These are phyloP conservation scores for Stereum hirsutum DNA, from an alignment of 1,284 basidiomycete species.

Conservation along the genomic window DNA sequence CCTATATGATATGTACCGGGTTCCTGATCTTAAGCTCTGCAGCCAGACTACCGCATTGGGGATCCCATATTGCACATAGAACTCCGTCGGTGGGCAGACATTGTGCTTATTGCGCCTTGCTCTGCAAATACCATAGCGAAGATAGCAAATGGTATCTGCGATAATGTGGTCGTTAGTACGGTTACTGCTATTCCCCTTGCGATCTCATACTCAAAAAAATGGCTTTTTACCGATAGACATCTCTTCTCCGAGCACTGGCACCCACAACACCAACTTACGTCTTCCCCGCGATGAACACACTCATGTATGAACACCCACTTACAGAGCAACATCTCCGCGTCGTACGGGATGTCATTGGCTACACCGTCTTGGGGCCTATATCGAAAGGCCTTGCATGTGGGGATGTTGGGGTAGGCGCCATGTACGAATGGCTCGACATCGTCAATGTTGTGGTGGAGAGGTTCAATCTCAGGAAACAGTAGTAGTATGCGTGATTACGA, in stretches of 20 bases:
- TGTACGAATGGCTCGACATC: constrained; percentile 88
- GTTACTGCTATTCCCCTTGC: background rate
- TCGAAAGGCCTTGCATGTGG: constrained; percentile 88
- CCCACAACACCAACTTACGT: constrained; percentile 79
- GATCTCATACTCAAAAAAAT: background rate
- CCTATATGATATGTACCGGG: background rate
- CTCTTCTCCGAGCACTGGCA: constrained; percentile 79
- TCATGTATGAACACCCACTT: constrained; percentile 95
- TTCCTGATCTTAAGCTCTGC: background rate
- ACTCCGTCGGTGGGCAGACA: constrained; percentile 91
- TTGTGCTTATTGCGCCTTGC: constrained; percentile 91
- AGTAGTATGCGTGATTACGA: too few relatives aligned
- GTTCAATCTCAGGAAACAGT: constrained; percentile 29
- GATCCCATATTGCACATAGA: constrained; percentile 97
- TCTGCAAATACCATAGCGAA: constrained; percentile 95
- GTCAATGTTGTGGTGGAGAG: constrained; percentile 56
- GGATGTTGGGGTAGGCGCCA: constrained; percentile 87
- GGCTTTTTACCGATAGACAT: constrained; percentile 49
- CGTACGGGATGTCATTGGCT: constrained; percentile 67
- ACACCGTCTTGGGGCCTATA: constrained; percentile 79
- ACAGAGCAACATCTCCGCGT: constrained; percentile 74
- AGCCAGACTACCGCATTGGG: constrained; percentile 50
- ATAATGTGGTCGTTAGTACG: constrained; percentile 74
- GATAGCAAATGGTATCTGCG: constrained; percentile 82
- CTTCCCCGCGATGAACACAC: constrained; percentile 98